Evolutionary conservation across 225 moss, liverwort and hornwort species (phyloP), one percentile per base, ranked within the genome.

Genomic region (Sphagnum contortum): DNA sequence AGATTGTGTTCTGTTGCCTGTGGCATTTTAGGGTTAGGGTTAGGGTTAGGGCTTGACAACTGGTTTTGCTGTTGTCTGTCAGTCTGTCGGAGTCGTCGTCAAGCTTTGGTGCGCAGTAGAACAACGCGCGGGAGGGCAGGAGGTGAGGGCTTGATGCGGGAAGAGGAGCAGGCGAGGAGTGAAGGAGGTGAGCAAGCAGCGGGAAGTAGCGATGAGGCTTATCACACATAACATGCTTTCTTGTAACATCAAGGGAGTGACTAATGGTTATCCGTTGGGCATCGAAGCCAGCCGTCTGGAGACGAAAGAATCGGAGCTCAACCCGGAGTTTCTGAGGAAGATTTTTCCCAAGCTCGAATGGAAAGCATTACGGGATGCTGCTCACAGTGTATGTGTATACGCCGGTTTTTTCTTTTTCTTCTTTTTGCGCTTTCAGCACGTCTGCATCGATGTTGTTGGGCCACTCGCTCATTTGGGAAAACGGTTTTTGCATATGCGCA

Each of bases 171-270:
- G 29, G 29, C 29, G 29, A 1, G 29, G 29, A 29, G 29, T 0
- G 29, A 29, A 29, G 29, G 29, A 29, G 29, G 29, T 29, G 29
- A 29, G 0, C 29, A 52, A 9, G 52, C 52, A 49, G 50, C 12
- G 50, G 45, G 5, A 5, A 3, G 65, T 10, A 57, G 59, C 45
- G 51, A 98, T 98, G 96, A 85, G 91, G 85, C 87, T 93, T 5
- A 72, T 98, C 65, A 91, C 92, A 61, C 96, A 98, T 73, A 98
- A 98, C 68, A 91, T 98, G 92, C 76, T 98, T 9, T 83, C 96
- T 14, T 98, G 93, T 80, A 98, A 92, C 80, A 91, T 93, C 63
- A 98, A 89, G 80, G 96, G 96, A 49, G 93, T 93, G 52, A 86
- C 82, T 47, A 98, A 89, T 61, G 96, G 96, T 3, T 98, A 82